Percentiles rank a stretch among this genome's conserved stretches.
Evolutionary conservation across 768 basidiomycete genomes (phyloP).

Genomic region (Pleurotus djamor): DNA sequence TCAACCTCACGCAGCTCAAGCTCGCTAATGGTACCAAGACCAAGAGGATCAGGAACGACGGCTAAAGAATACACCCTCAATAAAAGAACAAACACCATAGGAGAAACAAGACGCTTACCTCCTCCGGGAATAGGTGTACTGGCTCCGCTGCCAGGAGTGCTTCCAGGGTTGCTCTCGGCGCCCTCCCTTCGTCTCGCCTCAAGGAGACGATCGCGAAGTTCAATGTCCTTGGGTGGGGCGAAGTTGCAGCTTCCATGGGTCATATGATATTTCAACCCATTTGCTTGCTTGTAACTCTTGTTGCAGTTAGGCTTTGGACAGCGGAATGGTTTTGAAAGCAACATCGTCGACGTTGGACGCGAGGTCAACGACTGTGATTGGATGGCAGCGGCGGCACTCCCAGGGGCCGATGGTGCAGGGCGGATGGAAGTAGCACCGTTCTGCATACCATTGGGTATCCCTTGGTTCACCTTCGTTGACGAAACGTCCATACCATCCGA

Average conservation of each 20-base stretch:
- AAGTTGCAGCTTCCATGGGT: slow-evolving; percentile 93
- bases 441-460: not conserved
- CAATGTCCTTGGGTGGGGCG: slow-evolving; percentile 83
- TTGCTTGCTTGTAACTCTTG: slow-evolving; percentile 95
- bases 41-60: slow-evolving; percentile 10
- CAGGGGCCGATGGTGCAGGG: slow-evolving; percentile 13
- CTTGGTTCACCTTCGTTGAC: not conserved
- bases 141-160: slow-evolving; percentile 13
- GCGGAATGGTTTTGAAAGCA: slow-evolving; percentile 82
- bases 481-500: not conserved
- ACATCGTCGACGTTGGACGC: slow-evolving; percentile 51
- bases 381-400: slow-evolving; percentile 14
- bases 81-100: not conserved
- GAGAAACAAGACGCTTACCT: not conserved
- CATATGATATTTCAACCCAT: slow-evolving; percentile 93
- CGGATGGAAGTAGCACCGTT: not conserved
- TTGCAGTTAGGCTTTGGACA: slow-evolving; percentile 96
- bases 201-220: slow-evolving; percentile 72
- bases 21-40: slow-evolving; percentile 52
- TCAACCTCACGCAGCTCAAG: slow-evolving; percentile 71
- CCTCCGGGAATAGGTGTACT: slow-evolving; percentile 7
- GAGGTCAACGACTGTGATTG: slow-evolving; percentile 17
- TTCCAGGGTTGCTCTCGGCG: slow-evolving; percentile 15
- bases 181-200: slow-evolving; percentile 49
- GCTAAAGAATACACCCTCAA: not conserved